These are phyloP conservation scores for Botryotinia calthae DNA, from an alignment of 2,329 filamentous ascomycete species.

Conservation along the genomic window DNA sequence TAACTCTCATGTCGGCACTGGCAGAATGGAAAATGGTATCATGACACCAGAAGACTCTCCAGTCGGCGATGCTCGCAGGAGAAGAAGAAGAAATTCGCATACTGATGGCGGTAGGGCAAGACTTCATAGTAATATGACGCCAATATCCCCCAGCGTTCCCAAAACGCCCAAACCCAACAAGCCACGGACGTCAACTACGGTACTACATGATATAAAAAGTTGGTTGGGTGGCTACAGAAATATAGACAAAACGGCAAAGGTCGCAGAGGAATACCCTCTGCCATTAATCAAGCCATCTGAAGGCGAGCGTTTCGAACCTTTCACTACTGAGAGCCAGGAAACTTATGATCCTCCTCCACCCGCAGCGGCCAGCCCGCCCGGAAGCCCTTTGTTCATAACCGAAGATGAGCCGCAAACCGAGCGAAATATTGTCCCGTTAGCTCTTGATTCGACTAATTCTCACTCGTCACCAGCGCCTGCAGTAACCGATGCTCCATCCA, in stretches of 20 bases:
- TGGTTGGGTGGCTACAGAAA: background rate
- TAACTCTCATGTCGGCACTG: background rate
- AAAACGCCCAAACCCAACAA: background rate
- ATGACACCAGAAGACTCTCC: background rate
- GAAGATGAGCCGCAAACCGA: background rate
- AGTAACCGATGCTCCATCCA: too few species aligned
- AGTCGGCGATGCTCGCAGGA: background rate
- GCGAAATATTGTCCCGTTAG: background rate
- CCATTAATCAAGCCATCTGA: background rate
- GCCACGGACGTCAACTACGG: background rate
- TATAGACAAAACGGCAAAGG: background rate
- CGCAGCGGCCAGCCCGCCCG: background rate
- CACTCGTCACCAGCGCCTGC: background rate
- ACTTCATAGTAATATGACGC: background rate
- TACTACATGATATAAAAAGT: background rate
- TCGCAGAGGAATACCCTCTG: background rate
- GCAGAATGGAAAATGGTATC: background rate
- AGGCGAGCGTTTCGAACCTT: background rate
- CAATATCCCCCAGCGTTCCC: background rate
- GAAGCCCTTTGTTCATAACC: background rate
- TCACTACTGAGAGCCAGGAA: background rate
- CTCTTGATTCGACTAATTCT: background rate
- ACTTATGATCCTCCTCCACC: background rate
- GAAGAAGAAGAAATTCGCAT: background rate
- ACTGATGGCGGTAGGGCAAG: background rate